Evolutionary conservation across 2,329 filamentous ascomycete species (phyloP), one percentile per base, ranked within the genome.

Genomic region (Sporothrix mexicana): DNA sequence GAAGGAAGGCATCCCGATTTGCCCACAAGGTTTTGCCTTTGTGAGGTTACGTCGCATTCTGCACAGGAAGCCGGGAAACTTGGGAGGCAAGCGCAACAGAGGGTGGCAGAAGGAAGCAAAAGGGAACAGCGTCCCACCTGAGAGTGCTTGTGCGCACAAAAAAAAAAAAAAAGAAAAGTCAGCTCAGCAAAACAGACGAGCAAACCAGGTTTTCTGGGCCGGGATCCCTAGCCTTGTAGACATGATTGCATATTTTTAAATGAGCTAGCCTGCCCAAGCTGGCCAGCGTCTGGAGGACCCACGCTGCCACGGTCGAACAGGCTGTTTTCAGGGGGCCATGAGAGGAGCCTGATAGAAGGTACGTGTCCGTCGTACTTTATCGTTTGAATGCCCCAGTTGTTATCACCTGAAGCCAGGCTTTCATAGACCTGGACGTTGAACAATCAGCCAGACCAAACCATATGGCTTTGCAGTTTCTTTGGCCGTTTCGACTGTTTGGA

Each of bases 201-300:
- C 64, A 68, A 68, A 53, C 64, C 68, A 55, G 30, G 53, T 43
- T 47, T 59, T 70, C 47, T 66, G 61, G 68, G 36, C 68, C 53
- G 68, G 68, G 68, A 49, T 70, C 68, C 68, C 68, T 59, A 36
- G 68, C 68, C 68, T 70, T 70, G 43, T 20, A 57, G 55, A 49
- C 68, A 36, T 49, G 36, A 23, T 25, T 23, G 25, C 36, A 45
- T 69, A 43, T 43, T 43, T 69, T 43, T 69, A 41, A 53, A 36
- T 68, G 45, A 45, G 64, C 64, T 68, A 51, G 64, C 45, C 45
- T 43, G 41, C 5, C n/a, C 6, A 36, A 36, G 30, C 30, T 36
- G 7, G 7, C 30, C 30, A 17, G 15, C 55, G 23, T 17, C 13
- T 25, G n/a, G 41, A 15, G 12, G 41, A 66, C 61, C 41, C 61